These are phyloP conservation scores for Colletotrichum tanaceti DNA, from an alignment of 2,329 filamentous ascomycete species.

Conservation along the genomic window DNA sequence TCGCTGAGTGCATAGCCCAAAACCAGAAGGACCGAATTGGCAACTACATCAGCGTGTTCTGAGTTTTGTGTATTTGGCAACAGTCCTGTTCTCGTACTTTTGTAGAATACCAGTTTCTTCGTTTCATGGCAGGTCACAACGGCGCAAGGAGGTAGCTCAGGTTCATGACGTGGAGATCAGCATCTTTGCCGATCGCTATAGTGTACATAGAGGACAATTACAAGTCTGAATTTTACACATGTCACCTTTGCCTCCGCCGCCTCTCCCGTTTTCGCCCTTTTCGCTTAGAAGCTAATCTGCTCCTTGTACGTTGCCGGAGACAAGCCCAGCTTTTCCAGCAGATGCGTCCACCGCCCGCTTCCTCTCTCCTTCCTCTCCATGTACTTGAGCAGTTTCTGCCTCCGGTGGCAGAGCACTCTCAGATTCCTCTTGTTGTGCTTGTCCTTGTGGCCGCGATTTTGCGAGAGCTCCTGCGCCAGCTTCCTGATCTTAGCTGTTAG, in stretches of 20 bases:
- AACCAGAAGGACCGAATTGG: conserved; percentile 99
- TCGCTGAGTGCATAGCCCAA: conserved; percentile 98
- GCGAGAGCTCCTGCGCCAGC: conserved; percentile 77
- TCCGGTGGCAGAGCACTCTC: conserved; percentile 83
- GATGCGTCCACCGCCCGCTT: conserved; percentile 87
- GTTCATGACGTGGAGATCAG: conserved; percentile 42
- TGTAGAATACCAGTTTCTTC: conserved; percentile 57
- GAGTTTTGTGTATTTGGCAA: conserved; percentile 40
- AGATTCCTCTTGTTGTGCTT: conserved; percentile 95
- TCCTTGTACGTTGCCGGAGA: conserved; percentile 90
- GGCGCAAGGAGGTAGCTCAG: conserved; percentile 44
- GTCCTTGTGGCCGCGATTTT: conserved; percentile 79
- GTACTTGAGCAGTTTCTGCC: conserved; percentile 90
- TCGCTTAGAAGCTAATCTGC: conserved; percentile 79
- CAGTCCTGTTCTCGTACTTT: conserved; percentile 47
- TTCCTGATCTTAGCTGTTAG: conserved; percentile 93
- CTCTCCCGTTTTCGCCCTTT: conserved; percentile 23
- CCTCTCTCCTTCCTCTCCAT: conserved; percentile 90
- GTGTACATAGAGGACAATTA: conserved; percentile 63
- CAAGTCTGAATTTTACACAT: conserved; percentile 57
- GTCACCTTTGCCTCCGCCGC: conserved; percentile 17
- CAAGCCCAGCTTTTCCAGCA: conserved; percentile 86
- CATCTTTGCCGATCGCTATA: conserved; percentile 48
- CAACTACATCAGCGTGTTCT: conserved; percentile 99
- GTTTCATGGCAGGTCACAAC: conserved; percentile 50